Conservation (phyloP, 805 yeast species). For the Kluyveromyces aestuarii region DNA sequence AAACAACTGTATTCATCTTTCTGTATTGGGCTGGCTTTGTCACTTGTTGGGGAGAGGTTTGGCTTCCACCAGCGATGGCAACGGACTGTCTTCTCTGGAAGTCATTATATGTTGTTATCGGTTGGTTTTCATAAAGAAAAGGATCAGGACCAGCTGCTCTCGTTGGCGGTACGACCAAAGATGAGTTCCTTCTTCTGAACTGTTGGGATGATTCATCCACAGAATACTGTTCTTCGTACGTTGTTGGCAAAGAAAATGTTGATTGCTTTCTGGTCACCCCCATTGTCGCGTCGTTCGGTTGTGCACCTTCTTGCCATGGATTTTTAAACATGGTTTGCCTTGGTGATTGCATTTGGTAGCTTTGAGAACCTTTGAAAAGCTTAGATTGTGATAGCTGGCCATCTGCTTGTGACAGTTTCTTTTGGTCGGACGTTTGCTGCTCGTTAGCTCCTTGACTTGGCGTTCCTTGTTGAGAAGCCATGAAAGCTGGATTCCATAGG, state of each 20-base stretch:
- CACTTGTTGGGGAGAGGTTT: conserved; percentile 4
- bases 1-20: conserved; percentile 4
- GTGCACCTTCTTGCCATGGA: conserved; percentile 12
- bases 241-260: conserved; percentile 5
- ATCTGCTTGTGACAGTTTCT: background rate
- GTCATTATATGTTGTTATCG: conserved; percentile 12
- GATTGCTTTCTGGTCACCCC: background rate
- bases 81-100: conserved; percentile 31
- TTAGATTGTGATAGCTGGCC: background rate
- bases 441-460: background rate
- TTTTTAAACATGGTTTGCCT: conserved; percentile 13
- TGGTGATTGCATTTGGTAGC: background rate
- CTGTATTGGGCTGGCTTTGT: background rate
- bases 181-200: conserved; percentile 25
- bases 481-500: conserved; percentile 13
- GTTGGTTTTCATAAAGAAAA: conserved; percentile 25
- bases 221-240: conserved; percentile 5
- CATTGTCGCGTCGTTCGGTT: background rate
- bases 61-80: conserved; percentile 21
- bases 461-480: conserved; percentile 3
- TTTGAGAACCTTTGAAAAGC: background rate
- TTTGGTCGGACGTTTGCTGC: background rate
- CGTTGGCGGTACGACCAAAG: conserved; percentile 33
- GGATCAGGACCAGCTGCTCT: conserved; percentile 36
- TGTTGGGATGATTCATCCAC: conserved; percentile 2